Base-by-base conservation (phyloP, 2,329 filamentous ascomycete species). In the Apiospora koreana region DNA sequence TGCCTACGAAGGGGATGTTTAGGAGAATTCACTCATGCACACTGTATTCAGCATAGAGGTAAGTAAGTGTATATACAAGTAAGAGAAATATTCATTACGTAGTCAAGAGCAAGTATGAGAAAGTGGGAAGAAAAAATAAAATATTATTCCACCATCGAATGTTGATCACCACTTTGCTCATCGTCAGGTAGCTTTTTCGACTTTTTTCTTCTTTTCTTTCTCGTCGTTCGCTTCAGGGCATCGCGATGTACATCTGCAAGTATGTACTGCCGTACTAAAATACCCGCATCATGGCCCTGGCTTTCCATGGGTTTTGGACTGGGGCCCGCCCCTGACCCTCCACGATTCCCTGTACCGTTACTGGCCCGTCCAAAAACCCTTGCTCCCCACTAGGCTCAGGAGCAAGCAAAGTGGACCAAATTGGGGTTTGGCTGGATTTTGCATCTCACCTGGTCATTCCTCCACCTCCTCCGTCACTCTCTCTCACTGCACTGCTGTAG, bases 341-440 rank as follows among this genome's bases (percentile, higher is more conserved):
- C 54, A 62, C 21, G 54, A 38, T 62, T 62, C 21, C 28, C 18
- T 62, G 54, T 62, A 62, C 54, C 54, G 54, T 62, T 38, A 62
- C 54, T 62, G 54, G 54, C 23, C 54, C 54, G 54, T 62, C 12
- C 64, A 45, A 43, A 43, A 28, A 43, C 64, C 64, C 64, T 45
- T 35, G 38, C 45, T 35, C 4, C 38, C 64, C 64, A 18, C 41
- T 10, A 3, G 18, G 64, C 64, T 66, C 64, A 66, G 64, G 64
- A 43, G 64, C 64, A 66, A 31, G 62, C 54, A 62, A 54, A 62
- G 54, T 62, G 54, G 54, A 38, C 54, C 54, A 38, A 38, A 62
- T 62, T 62, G 54, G 54, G 54, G 54, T n/a, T 62, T 62, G 54
- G 54, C 38, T 62, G 54, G 54, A 62, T 62, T 62, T 62, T 62